phyloP scores from a whole-genome alignment of 129 eudicot species.

The Pulicaria dysenterica region DNA sequence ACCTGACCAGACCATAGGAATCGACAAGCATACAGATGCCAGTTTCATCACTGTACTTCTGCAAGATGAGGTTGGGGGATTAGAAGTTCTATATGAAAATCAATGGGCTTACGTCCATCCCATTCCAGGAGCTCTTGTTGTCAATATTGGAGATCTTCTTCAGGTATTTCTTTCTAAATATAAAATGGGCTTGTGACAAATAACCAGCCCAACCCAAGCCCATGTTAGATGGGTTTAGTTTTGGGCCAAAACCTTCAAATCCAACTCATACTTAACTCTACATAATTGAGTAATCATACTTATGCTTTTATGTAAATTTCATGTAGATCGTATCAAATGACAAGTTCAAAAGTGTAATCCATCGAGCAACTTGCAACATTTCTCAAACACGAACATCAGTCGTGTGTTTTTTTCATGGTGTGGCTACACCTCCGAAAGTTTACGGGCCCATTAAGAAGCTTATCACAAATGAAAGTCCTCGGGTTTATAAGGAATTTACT shows the following conservation, averaged over 20 bases:
- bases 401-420: slow-evolving; percentile 40
- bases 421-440: slow-evolving; percentile 10
- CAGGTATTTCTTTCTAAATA: slow-evolving; percentile 35
- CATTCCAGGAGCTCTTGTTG: slow-evolving; percentile 36
- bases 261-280: too few relatives aligned
- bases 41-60: slow-evolving; percentile 46
- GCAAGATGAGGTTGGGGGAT: slow-evolving; percentile 53
- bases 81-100: slow-evolving; percentile 45
- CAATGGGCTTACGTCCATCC: slow-evolving; percentile 52
- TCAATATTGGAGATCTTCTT: slow-evolving; percentile 55
- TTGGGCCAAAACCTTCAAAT: too few relatives aligned
- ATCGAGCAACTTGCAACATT: slow-evolving; percentile 40
- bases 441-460: slow-evolving; percentile 57
- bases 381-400: slow-evolving; percentile 51
- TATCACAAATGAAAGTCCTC: slow-evolving; percentile 50
- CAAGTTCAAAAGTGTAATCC: slow-evolving; percentile 50
- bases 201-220: too few relatives aligned
- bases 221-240: too few relatives aligned
- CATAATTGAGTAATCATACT: not conserved
- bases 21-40: slow-evolving; percentile 46
- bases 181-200: not conserved
- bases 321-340: slow-evolving; percentile 54
- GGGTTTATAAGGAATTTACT: slow-evolving; percentile 34
- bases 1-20: slow-evolving; percentile 52
- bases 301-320: slow-evolving; percentile 8